Base-by-base conservation (phyloP, 148 eudicot species). In the Talinum fruticosum region DNA sequence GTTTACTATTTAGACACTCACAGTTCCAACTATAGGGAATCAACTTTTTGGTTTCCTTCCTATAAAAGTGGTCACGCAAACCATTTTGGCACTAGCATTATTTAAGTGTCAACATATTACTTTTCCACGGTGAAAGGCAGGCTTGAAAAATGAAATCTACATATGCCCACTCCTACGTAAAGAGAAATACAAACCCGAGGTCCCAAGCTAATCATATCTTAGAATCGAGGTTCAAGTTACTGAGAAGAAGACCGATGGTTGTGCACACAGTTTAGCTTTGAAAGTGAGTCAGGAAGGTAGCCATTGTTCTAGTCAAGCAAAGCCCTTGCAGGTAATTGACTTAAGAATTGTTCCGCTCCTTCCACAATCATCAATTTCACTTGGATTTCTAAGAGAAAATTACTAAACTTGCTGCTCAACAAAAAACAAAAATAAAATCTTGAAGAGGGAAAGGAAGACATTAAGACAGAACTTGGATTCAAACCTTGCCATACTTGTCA, bases 401-500 rank as follows among this genome's bases (percentile, higher is more conserved):
- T 2, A 28, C 18, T 62, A 62, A 26, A 62, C 33, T 26, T 7
- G 14, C 14, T 4, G 13, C 66, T 18, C 23, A 8, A 54, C 2
- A 54, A 54, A n/a, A 5, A 54, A 23, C 23, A 0, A 12, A 45
- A 10, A 45, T 2, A 71, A 24, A 41, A 26, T 23, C 15, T 32
- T 36, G 49, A 35, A 19, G 24, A 36, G 8, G 23, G 24, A 15
- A 68, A 41, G 34, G 45, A 24, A n/a, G 18, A 54, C 3, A 54
- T 77, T 26, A 37, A 41, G 51, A 24, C 15, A 47, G 36, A 10
- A 19, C 28, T n/a, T 2, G 6, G 4, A 71, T 54, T 30, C 84
- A 66, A 5, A 96, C 99, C 99, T 96, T 96, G 5, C 97, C 99
- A 83, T 96, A 96, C 82, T 93, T 96, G 77, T 96, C 97, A 82